Evolutionary conservation across 352 stramenopile species (phyloP).

Genomic region (Phytophthora agathidicida): DNA sequence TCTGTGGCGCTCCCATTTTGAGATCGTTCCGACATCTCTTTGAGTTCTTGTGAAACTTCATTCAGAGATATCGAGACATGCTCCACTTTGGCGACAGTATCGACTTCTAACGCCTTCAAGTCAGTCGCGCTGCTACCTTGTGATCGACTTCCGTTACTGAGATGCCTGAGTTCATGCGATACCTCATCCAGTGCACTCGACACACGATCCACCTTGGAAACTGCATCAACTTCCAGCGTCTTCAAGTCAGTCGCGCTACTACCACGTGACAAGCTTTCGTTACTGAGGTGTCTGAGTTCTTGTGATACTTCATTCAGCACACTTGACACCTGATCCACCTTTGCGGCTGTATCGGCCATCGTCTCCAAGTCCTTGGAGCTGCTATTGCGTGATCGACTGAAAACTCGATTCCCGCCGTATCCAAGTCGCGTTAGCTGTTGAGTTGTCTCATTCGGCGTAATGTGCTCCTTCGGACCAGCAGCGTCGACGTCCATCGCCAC

Average conservation of each 20-base stretch:
- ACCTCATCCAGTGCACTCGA: conserved; percentile 44
- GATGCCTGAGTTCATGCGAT: conserved; percentile 41
- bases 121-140: conserved; percentile 17
- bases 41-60: conserved; percentile 43
- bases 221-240: conserved; percentile 13
- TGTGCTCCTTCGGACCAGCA: conserved; percentile 45
- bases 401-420: conserved; percentile 42
- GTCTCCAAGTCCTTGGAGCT: conserved; percentile 25
- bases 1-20: conserved; percentile 16
- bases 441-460: conserved; percentile 54
- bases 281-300: conserved; percentile 45
- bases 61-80: conserved; percentile 34
- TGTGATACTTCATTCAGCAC: conserved; percentile 46
- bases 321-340: conserved; percentile 23
- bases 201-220: conserved; percentile 20
- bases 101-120: conserved; percentile 13
- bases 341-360: conserved; percentile 13
- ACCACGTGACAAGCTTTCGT: conserved; percentile 15
- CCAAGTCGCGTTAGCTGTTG: conserved; percentile 53
- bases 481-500: too few species aligned
- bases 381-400: conserved; percentile 18
- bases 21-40: conserved; percentile 31
- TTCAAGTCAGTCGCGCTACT: conserved; percentile 19
- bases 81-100: conserved; percentile 18
- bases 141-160: conserved; percentile 30